Base-by-base conservation (phyloP, 2,329 filamentous ascomycete genomes). In the Diplodia intermedia region DNA sequence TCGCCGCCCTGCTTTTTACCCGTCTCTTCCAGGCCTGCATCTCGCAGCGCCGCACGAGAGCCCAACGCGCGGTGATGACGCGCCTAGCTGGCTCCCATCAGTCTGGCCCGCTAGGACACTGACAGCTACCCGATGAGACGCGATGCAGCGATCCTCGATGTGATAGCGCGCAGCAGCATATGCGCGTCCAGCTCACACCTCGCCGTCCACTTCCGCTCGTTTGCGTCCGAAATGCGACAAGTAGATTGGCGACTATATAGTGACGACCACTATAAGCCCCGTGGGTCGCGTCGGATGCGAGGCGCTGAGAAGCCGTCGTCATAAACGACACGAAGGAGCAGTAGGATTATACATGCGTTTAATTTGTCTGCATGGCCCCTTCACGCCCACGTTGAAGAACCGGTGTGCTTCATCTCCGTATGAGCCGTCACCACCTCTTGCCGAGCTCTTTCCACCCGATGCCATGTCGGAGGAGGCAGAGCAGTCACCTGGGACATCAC, bases 111-210 rank as follows among this genome's bases (percentile, higher is more conserved):
- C 57, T 62, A 62, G n/a, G 40, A 43, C 23, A 7, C 14, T 62
- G 57, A 62, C 57, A 50, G 57, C 57, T 50, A n/a, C 56, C 56
- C 56, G 38, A 60, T 23, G 56, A 38, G 38, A 60, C 57, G 40
- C 57, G 29, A 18, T 62, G 57, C 57, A 62, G 57, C 57, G 57
- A 62, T 62, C 57, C 49, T 62, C 57, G 43, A 62, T 62, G 57
- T 23, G 40, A 50, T 62, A 47, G 57, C 57, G 57, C 57, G 50
- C 57, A 62, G 43, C 57, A 62, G 57, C 15, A 29, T 20, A 29
- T 62, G 57, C 57, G 40, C 57, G 40, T 62, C 57, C 57, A 62
- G 29, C 57, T 49, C 57, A 62, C 57, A 47, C 43, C 40, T 36
- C 31, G 40, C 40, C 15, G 26, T 62, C 57, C 38, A 29, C 57